Evolutionary conservation across 2,329 filamentous ascomycete genomes (phyloP).

Genomic region (Fusarium domesticum): DNA sequence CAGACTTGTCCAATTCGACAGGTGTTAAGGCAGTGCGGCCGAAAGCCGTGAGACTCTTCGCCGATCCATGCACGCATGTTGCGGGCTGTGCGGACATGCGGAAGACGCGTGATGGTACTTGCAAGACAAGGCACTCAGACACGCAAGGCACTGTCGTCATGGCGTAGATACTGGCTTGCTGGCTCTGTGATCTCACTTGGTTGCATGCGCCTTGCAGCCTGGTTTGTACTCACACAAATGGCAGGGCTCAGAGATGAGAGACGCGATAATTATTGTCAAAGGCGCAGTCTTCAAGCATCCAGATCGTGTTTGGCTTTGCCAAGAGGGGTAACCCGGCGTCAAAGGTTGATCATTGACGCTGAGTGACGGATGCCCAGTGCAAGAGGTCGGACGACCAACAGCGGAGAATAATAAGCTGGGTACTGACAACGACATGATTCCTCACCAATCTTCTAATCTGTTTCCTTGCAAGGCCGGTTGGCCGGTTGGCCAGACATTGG

Average conservation of each 20-base stretch:
- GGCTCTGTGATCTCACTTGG: constrained; percentile 4
- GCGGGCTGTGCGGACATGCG: neutral
- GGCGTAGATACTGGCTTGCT: constrained; percentile 12
- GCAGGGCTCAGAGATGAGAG: constrained; percentile 7
- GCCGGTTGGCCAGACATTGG: neutral
- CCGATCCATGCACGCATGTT: neutral
- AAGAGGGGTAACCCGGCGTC: constrained; percentile 15
- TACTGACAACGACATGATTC: neutral
- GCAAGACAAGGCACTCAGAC: constrained; percentile 5
- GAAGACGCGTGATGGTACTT: neutral
- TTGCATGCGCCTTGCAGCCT: neutral
- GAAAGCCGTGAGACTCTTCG: neutral
- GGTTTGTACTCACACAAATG: neutral
- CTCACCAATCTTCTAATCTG: neutral
- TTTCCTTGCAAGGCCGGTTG: neutral
- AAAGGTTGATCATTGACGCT: constrained; percentile 19
- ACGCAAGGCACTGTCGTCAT: constrained; percentile 24
- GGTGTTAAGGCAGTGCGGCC: neutral
- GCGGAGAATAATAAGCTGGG: constrained; percentile 14
- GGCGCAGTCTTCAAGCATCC: constrained; percentile 13
- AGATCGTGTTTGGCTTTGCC: constrained; percentile 12
- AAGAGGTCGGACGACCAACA: constrained; percentile 17
- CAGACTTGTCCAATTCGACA: neutral
- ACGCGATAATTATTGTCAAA: constrained; percentile 3
- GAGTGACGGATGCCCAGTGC: constrained; percentile 11